Conservation (phyloP, 2,329 filamentous ascomycete species). For the Aspergillus latus region DNA sequence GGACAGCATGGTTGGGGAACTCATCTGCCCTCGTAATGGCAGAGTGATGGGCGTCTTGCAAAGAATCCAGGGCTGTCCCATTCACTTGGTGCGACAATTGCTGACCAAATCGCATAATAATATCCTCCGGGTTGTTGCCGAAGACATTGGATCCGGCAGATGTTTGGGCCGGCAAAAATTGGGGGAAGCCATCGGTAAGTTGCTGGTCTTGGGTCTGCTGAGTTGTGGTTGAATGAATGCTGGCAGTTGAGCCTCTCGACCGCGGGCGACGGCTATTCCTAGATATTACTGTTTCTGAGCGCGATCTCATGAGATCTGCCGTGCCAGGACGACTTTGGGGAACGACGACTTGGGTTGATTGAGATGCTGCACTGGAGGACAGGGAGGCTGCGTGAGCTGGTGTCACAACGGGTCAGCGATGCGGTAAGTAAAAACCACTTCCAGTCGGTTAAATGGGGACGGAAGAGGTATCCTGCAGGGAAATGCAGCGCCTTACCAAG, state of each 20-base stretch:
- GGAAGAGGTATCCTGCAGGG: slow-evolving; percentile 13
- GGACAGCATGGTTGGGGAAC: slow-evolving; percentile 37
- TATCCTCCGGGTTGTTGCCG: slow-evolving; percentile 44
- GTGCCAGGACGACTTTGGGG: slow-evolving; percentile 43
- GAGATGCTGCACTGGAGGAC: slow-evolving; percentile 38
- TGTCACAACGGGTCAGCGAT: slow-evolving; percentile 19
- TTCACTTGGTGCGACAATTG: slow-evolving; percentile 42
- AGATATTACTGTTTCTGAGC: slow-evolving; percentile 43
- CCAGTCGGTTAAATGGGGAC: not conserved
- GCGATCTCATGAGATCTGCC: slow-evolving; percentile 41
- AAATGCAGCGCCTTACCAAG: slow-evolving; percentile 30
- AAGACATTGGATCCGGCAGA: slow-evolving; percentile 38
- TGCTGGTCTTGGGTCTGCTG: slow-evolving; percentile 46
- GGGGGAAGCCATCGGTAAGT: slow-evolving; percentile 38
- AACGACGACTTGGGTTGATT: slow-evolving; percentile 38
- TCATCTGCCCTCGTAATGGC: slow-evolving; percentile 40
- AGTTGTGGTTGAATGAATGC: slow-evolving; percentile 49
- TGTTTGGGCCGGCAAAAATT: slow-evolving; percentile 40
- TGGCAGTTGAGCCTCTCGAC: slow-evolving; percentile 49
- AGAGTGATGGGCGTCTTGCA: slow-evolving; percentile 39
- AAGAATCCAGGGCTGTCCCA: slow-evolving; percentile 36
- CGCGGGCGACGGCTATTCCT: slow-evolving; percentile 43
- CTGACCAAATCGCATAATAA: slow-evolving; percentile 47
- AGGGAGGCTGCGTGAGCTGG: slow-evolving; percentile 40
- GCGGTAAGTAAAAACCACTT: not conserved